Evolutionary conservation across 2,329 filamentous ascomycete species (phyloP), one percentile per base, ranked within the genome.

Genomic region (Diaporthe sp.): DNA sequence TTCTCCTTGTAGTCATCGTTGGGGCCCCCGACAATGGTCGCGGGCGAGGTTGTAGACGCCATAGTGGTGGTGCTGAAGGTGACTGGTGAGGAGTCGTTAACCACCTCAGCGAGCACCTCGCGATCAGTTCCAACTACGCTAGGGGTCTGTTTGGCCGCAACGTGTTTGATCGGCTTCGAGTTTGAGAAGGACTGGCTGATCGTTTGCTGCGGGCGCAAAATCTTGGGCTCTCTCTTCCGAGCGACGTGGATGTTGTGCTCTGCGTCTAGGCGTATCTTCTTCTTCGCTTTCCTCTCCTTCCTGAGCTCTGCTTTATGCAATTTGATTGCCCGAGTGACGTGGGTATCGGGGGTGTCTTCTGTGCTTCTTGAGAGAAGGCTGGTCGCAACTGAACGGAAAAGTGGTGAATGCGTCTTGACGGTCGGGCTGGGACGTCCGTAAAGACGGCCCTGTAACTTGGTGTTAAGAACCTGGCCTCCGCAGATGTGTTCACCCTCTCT

Each of bases 321-420:
- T 28, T 61, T 74, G 19, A 75, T 58, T 13, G 76, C 74, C 44
- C 74, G 73, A 37, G 51, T 42, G 28, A 77, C 58, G 31, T 74
- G 62, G 15, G 39, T 31, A 31, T 75, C 74, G 28, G 71, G 39
- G n/a, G 59, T 77, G 72, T 31, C 70, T 71, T 79, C 72, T 80
- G 51, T 49, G 53, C 82, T 78, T 78, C 82, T 79, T 82, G 83
- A 86, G 69, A 89, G 83, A 53, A 83, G 82, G 71, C 83, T 80
- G 78, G 86, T 86, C 68, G 87, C 86, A 81, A 90, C 86, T 82
- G 90, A 89, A 83, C 92, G 87, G 84, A 93, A 92, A 80, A 94
- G 89, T 85, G 91, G 91, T 79, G 92, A 94, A 92, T 94, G 92
- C 92, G 92, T 88, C 82, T 92, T 93, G 89, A 82, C 90, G 90